Evolutionary conservation across 345 rosid species (phyloP).

Genomic region (sweet orange (Citrus sinensis)): DNA sequence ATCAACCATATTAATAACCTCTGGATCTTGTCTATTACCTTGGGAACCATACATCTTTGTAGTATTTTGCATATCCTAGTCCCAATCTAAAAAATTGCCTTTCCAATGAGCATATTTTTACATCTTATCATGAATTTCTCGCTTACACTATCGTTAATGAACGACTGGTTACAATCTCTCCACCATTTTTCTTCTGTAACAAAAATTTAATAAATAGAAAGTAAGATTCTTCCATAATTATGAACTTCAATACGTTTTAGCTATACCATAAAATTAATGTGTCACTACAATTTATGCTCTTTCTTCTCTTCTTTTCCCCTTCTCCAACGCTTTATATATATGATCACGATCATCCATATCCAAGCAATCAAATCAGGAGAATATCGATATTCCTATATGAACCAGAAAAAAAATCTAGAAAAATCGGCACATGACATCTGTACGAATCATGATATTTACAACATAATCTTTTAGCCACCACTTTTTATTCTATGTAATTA

Average conservation of each 20-base stretch:
- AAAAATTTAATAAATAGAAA: background rate
- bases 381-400: background rate
- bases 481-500: background rate
- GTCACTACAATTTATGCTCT: background rate
- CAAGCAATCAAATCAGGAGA: background rate
- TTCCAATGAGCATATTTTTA: background rate
- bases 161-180: background rate
- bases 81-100: background rate
- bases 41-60: background rate
- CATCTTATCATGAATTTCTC: background rate
- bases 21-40: background rate
- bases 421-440: background rate
- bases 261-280: background rate
- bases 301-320: background rate
- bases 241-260: too few species aligned
- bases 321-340: too few species aligned
- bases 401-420: background rate
- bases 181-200: background rate
- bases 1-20: background rate
- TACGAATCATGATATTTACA: background rate
- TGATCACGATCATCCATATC: background rate
- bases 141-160: background rate
- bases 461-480: background rate
- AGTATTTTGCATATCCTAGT: background rate
- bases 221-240: too few species aligned